Percentiles rank a stretch among this genome's conserved stretches.
Evolutionary conservation across 1,284 basidiomycete genomes (phyloP).

Genomic region (Tilletia caries): DNA sequence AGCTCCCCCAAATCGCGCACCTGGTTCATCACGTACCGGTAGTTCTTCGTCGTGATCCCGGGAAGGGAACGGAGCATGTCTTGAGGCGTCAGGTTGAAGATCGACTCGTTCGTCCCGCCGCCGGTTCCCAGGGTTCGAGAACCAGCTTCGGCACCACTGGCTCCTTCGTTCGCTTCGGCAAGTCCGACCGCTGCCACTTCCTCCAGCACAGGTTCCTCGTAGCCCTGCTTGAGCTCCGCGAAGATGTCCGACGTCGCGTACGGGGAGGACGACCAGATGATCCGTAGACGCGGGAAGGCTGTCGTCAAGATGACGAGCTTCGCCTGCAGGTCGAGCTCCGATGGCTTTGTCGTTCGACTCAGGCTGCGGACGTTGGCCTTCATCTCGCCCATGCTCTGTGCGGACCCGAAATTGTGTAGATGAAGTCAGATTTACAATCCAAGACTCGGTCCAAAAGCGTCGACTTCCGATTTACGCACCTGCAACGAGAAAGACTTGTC

Average conservation of each 20-base stretch:
- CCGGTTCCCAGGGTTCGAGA: slow-evolving; percentile 15
- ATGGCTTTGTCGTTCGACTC: slow-evolving; percentile 52
- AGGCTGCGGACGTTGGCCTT: slow-evolving; percentile 53
- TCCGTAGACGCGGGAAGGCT: slow-evolving; percentile 81
- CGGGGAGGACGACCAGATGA: slow-evolving; percentile 96
- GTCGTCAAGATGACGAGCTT: slow-evolving; percentile 86
- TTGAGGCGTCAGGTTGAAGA: slow-evolving; percentile 43
- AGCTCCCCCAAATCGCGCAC: slow-evolving; percentile 73
- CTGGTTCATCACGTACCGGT: slow-evolving; percentile 76
- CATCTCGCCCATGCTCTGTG: slow-evolving; percentile 17
- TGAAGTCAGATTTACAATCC: background rate
- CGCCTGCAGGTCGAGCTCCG: slow-evolving; percentile 66
- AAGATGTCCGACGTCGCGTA: slow-evolving; percentile 89
- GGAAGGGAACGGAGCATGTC: slow-evolving; percentile 58
- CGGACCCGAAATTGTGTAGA: background rate
- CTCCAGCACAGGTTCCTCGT: slow-evolving; percentile 77
- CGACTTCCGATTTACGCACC: background rate
- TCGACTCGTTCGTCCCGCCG: slow-evolving; percentile 22
- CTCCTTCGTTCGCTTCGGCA: slow-evolving; percentile 24
- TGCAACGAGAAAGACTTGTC: slow-evolving; percentile 82
- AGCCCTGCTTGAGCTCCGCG: slow-evolving; percentile 81
- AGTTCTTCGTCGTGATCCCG: slow-evolving; percentile 78
- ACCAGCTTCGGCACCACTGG: slow-evolving; percentile 17
- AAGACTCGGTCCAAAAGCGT: background rate
- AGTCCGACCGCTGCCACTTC: slow-evolving; percentile 64